Evolutionary conservation across 305 asterid genomes (phyloP).

Genomic region (Fraxinus velutina): DNA sequence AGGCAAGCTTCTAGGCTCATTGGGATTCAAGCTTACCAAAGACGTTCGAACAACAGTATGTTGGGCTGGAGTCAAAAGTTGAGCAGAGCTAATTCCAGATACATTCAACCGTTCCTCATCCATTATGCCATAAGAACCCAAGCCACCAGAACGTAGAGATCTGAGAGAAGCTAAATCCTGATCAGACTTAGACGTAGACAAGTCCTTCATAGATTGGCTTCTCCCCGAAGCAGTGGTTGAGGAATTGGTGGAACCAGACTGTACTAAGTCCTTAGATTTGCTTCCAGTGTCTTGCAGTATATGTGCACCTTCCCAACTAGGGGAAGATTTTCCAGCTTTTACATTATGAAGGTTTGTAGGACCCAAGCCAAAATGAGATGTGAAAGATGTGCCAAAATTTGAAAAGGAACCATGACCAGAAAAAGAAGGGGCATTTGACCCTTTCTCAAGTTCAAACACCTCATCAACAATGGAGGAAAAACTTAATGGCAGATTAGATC

Average conservation of each 20-base stretch:
- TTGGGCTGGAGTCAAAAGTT: constrained; percentile 42
- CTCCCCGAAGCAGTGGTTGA: constrained; percentile 46
- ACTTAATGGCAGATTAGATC: constrained; percentile 44
- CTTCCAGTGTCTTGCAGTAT: constrained; percentile 36
- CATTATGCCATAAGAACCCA: constrained; percentile 48
- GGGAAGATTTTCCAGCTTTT: constrained; percentile 58
- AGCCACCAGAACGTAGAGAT: constrained; percentile 60
- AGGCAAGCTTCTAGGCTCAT: constrained; percentile 34
- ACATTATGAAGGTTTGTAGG: constrained; percentile 38
- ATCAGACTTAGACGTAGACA: constrained; percentile 74
- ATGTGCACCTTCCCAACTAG: constrained; percentile 61
- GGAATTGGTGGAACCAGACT: constrained; percentile 61
- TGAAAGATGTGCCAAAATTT: constrained; percentile 45
- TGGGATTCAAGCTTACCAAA: constrained; percentile 25
- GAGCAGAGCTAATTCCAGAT: constrained; percentile 46
- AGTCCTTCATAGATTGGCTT: constrained; percentile 47
- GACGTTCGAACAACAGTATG: constrained; percentile 40
- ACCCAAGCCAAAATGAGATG: constrained; percentile 58
- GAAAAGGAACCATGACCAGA: constrained; percentile 50
- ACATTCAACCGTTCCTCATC: constrained; percentile 52
- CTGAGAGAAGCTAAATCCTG: constrained; percentile 76
- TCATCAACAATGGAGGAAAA: constrained; percentile 91
- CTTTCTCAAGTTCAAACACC: constrained; percentile 89
- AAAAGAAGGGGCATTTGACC: constrained; percentile 39
- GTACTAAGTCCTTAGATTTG: constrained; percentile 52